These are phyloP conservation scores for Hyphopichia homilentoma DNA, from an alignment of 805 yeast genomes.

Conservation along the genomic window DNA sequence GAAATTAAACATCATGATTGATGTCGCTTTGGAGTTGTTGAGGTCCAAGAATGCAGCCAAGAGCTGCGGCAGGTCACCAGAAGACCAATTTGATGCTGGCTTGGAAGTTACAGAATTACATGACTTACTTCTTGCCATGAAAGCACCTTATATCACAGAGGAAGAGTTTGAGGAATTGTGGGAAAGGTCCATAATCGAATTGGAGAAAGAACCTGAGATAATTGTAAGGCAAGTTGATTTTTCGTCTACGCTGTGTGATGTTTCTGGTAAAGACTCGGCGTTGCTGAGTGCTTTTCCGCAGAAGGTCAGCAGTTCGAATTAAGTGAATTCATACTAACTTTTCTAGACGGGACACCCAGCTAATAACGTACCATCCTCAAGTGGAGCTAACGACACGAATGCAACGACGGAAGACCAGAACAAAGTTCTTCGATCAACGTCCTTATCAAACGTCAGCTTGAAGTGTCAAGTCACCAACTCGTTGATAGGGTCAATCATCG, in stretches of 20 bases:
- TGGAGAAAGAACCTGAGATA: slow-evolving; percentile 65
- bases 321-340: slow-evolving; percentile 25
- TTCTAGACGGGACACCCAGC: slow-evolving; percentile 16
- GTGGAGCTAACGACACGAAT: slow-evolving; percentile 12
- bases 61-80: slow-evolving; percentile 50
- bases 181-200: slow-evolving; percentile 57
- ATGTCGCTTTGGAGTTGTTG: slow-evolving; percentile 62
- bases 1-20: slow-evolving; percentile 59
- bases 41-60: slow-evolving; percentile 64
- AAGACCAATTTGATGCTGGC: slow-evolving; percentile 47
- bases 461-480: slow-evolving; percentile 55
- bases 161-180: slow-evolving; percentile 76
- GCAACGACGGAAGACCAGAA: slow-evolving; percentile 36
- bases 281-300: too few species aligned
- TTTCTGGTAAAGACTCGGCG: too few species aligned
- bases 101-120: slow-evolving; percentile 48
- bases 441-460: slow-evolving; percentile 58
- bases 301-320: too few species aligned
- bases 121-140: slow-evolving; percentile 44
- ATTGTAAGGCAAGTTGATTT: slow-evolving; percentile 71
- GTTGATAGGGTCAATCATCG: slow-evolving; percentile 33
- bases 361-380: slow-evolving; percentile 16
- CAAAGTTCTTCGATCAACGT: slow-evolving; percentile 69
- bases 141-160: slow-evolving; percentile 45
- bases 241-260: too few species aligned